Evolutionary conservation across 345 rosid species (phyloP).

Genomic region (Nephelium lappaceum): DNA sequence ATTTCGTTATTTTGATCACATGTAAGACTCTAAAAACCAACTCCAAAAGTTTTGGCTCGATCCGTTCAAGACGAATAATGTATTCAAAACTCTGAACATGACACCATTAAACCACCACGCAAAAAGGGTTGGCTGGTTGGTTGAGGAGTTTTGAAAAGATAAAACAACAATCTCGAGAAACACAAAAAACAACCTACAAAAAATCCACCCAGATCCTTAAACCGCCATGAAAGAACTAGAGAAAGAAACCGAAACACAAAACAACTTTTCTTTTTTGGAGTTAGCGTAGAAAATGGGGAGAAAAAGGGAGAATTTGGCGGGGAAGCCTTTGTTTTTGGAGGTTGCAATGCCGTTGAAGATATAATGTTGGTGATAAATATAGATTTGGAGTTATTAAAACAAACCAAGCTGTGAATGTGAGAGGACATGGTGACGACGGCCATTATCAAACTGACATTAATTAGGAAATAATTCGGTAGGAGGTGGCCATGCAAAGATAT

Average conservation of each 20-base stretch:
- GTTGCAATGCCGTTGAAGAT: not conserved
- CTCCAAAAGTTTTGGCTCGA: not conserved
- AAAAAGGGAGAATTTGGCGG: constrained; percentile 24
- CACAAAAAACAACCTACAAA: not conserved
- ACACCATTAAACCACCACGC: not conserved
- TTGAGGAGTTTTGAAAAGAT: not conserved
- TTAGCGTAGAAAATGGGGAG: constrained; percentile 23
- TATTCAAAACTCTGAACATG: not conserved
- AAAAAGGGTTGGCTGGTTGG: not conserved
- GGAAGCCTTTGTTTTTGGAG: not conserved
- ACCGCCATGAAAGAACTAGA: not conserved
- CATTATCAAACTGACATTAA: not conserved
- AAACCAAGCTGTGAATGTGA: not conserved
- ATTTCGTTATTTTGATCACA: not conserved
- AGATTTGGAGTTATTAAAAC: not conserved
- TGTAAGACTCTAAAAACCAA: not conserved
- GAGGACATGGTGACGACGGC: not conserved
- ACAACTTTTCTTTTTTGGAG: not conserved
- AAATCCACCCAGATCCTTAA: not conserved
- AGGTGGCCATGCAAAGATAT: not conserved
- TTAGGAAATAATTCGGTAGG: not conserved
- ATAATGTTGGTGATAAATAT: constrained; percentile 7
- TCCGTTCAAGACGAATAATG: not conserved
- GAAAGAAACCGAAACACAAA: not conserved
- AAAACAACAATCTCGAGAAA: not conserved